Base-by-base conservation (phyloP, 2,329 filamentous ascomycete species). In the Leptographium procerum region DNA sequence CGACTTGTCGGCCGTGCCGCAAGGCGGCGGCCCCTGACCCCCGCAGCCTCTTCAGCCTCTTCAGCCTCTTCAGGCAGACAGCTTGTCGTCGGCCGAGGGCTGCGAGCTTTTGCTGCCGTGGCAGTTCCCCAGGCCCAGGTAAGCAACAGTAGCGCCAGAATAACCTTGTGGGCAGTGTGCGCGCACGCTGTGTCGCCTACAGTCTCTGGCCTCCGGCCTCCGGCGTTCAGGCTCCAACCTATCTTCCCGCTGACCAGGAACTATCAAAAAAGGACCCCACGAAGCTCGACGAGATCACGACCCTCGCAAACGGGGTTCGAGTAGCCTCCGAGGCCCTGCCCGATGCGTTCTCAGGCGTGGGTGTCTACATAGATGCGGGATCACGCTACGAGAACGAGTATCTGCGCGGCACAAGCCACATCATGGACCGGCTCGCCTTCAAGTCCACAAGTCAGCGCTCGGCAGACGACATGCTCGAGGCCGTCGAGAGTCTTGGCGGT, bases 321-420 rank as follows among this genome's bases (percentile, higher is more conserved):
- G 90, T 99, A 60, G 94, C 94, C 28, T 96, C 92, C 51, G 94
- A 99, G 71, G 91, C 91, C 59, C 81, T 97, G 13, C 91, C 92
- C 1, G 94, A 94, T 48, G 91, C 91, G 65, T 99, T 99, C 72
- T 89, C 91, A 4, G 94, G 91, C 55, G 88, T 99, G 19, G 94
- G 94, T 51, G 90, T 97, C 62, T 99, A 96, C 74, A 84, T 99
- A 68, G 91, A 97, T 71, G 91, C 90, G 33, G 94, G 94, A 19
- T 97, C 94, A 57, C 84, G 94, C 64, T 97, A 94, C 75, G 94
- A 99, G 73, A 92, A 88, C 69, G 81, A 85, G 48, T 84, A 85
- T 53, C 77, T 99, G 57, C 86, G 89, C 60, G 94, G 94, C 51
- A 89, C 95, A 31, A 96, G 91, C 70, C 94, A 99, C 72, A 95